These are phyloP conservation scores for Williopsis jadinii DNA, from an alignment of 1,139 yeast species.

Conservation along the genomic window DNA sequence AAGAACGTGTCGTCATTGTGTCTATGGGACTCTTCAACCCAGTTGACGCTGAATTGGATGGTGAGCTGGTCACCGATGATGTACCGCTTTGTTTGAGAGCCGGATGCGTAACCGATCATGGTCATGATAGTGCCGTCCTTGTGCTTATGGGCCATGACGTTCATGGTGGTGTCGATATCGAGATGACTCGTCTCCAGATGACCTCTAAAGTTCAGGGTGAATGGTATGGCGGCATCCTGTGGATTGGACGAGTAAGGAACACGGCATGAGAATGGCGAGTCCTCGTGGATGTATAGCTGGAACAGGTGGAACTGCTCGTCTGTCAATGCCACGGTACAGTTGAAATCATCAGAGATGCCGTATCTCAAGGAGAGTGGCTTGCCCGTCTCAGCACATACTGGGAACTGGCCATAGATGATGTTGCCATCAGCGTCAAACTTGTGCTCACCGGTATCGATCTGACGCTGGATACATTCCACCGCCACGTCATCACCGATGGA, in stretches of 20 bases:
- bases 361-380: slow-evolving; percentile 48
- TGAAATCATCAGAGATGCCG: slow-evolving; percentile 44
- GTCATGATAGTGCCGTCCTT: slow-evolving; percentile 38
- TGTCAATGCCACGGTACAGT: slow-evolving; percentile 57
- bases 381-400: slow-evolving; percentile 59
- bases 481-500: slow-evolving; percentile 7
- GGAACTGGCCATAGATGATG: slow-evolving; percentile 53
- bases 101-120: slow-evolving; percentile 57
- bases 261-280: slow-evolving; percentile 68
- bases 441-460: slow-evolving; percentile 74
- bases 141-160: slow-evolving; percentile 45
- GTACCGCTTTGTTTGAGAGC: slow-evolving; percentile 51
- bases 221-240: slow-evolving; percentile 51
- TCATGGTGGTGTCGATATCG: slow-evolving; percentile 56
- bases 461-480: slow-evolving; percentile 57
- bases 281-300: slow-evolving; percentile 71
- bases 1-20: slow-evolving; percentile 7
- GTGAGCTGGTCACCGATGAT: slow-evolving; percentile 63
- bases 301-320: slow-evolving; percentile 68
- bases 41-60: slow-evolving; percentile 50
- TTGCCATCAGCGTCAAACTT: slow-evolving; percentile 53
- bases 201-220: slow-evolving; percentile 63
- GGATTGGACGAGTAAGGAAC: slow-evolving; percentile 41
- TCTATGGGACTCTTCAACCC: slow-evolving; percentile 33
- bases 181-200: slow-evolving; percentile 62